A percentile compares a stretch with the other conserved stretches of the same genome.
These are phyloP conservation scores for Linanthus parryae DNA, from an alignment of 148 eudicot genomes.

Conservation along the genomic window DNA sequence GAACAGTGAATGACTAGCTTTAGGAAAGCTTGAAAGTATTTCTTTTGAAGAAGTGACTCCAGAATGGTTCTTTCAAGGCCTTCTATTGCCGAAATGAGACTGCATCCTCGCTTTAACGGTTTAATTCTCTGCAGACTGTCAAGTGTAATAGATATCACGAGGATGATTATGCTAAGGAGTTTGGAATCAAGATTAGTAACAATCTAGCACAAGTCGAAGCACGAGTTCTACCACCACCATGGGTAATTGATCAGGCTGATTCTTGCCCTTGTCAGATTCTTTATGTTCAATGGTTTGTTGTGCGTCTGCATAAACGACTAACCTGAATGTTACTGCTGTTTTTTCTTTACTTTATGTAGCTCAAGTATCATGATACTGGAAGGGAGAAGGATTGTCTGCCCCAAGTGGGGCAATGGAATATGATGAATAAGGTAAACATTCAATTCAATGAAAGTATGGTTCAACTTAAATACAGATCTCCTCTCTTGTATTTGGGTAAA, in stretches of 20 bases:
- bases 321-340: neutral
- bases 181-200: slow-evolving; percentile 70
- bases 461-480: too few species aligned
- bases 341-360: slow-evolving; percentile 26
- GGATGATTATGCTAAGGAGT: slow-evolving; percentile 73
- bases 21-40: too few species aligned
- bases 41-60: too few species aligned
- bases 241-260: slow-evolving; percentile 43
- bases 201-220: slow-evolving; percentile 73
- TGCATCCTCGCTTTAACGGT: neutral
- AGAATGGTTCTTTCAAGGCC: too few species aligned
- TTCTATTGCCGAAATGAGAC: too few species aligned
- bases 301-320: neutral
- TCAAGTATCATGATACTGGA: slow-evolving; percentile 77
- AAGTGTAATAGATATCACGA: slow-evolving; percentile 60
- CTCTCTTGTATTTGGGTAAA: too few species aligned
- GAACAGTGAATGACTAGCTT: too few species aligned
- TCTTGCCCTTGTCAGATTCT: too few species aligned
- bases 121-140: slow-evolving; percentile 53
- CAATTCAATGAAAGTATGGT: too few species aligned
- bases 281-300: neutral
- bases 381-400: slow-evolving; percentile 71
- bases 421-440: slow-evolving; percentile 95
- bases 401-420: slow-evolving; percentile 89
- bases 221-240: slow-evolving; percentile 79